Base-by-base conservation (phyloP, 2,329 filamentous ascomycete genomes). In the Didymella segeticola region DNA sequence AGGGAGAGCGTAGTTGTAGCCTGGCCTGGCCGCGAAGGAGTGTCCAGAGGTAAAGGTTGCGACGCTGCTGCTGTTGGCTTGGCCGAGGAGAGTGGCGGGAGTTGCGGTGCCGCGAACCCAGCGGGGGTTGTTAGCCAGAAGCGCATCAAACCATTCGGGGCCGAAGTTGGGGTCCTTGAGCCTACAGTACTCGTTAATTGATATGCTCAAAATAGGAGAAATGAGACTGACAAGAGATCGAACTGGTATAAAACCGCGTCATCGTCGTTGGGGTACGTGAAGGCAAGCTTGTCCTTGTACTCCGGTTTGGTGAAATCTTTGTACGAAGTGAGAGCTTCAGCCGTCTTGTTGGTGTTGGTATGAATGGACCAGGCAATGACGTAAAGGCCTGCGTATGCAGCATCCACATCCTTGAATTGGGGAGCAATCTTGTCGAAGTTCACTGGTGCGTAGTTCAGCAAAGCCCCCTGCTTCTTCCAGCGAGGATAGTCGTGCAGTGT, bases 191-290 rank as follows among this genome's bases (percentile, higher is more conserved):
- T 50, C 12, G 12, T 43, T 14, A 26, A 45, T 59, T 10, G 53
- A 43, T n/a, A 36, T 27, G 0, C 4, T 10, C 5, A 31, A 30
- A 11, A 14, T n/a, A 34, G 1, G 10, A 12, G 10, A 7, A 12
- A 20, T 33, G 19, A 26, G 7, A 56, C 64, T 47, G 57, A 68
- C 68, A 84, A 77, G 1, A 82, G 68, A 33, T 82, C 73, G 34
- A 81, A 83, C 3, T 78, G 77, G 34, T 74, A 84, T 0, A 82
- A 69, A 2, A 85, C 78, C 0, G 83, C 82, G 47, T 85, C 83
- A 34, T 85, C 83, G 33, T 85, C 83, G 53, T 84, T 83, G 9
- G 83, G 83, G 50, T 84, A 84, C 0, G 82, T 83, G 10, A 85
- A 63, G 2, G 79, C 79, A 4, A 85, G 69, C 65, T 81, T 83